phyloP scores from a whole-genome alignment of 2,329 filamentous ascomycete species.

The Trichophyton rubrum region DNA sequence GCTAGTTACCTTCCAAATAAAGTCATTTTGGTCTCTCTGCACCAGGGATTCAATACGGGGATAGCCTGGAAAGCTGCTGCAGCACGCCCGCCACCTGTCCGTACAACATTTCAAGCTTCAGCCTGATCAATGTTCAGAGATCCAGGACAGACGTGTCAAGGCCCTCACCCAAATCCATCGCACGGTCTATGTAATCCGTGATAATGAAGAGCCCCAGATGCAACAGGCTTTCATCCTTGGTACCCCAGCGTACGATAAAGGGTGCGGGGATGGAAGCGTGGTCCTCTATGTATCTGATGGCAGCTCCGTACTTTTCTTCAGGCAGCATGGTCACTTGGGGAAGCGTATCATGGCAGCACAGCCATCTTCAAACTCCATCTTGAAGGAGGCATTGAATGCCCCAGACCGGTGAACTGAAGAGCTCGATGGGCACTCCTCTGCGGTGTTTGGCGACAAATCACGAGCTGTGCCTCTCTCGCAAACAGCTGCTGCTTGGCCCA shows the following conservation, averaged over 20 bases:
- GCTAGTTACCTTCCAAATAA: slow-evolving; percentile 18
- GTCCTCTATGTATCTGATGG: slow-evolving; percentile 15
- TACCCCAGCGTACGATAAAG: slow-evolving; percentile 14
- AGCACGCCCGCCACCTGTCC: slow-evolving; percentile 31
- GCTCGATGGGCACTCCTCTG: background rate
- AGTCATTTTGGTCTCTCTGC: slow-evolving; percentile 14
- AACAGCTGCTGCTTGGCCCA: background rate
- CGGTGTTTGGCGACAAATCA: background rate
- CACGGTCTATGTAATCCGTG: slow-evolving; percentile 22
- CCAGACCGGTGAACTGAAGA: slow-evolving; percentile 7
- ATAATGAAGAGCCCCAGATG: slow-evolving; percentile 26
- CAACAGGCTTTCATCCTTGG: slow-evolving; percentile 11
- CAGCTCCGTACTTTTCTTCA: slow-evolving; percentile 17
- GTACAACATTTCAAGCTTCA: slow-evolving; percentile 26
- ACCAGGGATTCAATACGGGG: slow-evolving; percentile 30
- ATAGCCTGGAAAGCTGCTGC: slow-evolving; percentile 26
- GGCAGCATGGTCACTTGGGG: slow-evolving; percentile 15
- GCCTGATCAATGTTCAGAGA: slow-evolving; percentile 18
- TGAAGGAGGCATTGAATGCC: slow-evolving; percentile 16
- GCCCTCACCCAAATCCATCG: slow-evolving; percentile 16
- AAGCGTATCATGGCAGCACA: slow-evolving; percentile 15
- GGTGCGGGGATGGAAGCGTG: slow-evolving; percentile 14
- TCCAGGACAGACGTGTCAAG: slow-evolving; percentile 25
- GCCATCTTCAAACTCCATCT: slow-evolving; percentile 11
- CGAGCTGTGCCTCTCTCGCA: background rate